Evolutionary conservation across 208 protist genomes (phyloP).

Genomic region (Crithidia mellificae): DNA sequence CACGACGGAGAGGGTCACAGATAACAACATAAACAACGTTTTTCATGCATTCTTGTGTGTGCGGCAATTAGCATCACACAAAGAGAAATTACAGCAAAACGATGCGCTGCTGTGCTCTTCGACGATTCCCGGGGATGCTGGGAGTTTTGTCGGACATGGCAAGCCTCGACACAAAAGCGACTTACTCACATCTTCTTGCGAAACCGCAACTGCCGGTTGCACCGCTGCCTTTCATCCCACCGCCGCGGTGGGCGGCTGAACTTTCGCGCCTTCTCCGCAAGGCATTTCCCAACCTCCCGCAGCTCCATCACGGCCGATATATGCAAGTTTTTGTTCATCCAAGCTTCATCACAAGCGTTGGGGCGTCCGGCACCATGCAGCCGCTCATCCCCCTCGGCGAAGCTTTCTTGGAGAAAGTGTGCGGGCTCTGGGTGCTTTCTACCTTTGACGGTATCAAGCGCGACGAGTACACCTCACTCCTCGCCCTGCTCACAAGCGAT

Average conservation of each 20-base stretch:
- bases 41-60: too few relatives aligned
- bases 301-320: constrained; percentile 54
- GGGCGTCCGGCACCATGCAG: constrained; percentile 60
- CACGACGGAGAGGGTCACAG: too few relatives aligned
- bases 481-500: constrained; percentile 61
- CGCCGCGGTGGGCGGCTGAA: constrained; percentile 83
- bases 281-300: constrained; percentile 63
- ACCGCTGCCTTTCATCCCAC: constrained; percentile 75
- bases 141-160: constrained; percentile 27
- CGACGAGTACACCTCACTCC: constrained; percentile 56
- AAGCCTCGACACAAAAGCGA: neutral
- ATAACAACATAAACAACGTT: too few relatives aligned
- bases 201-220: constrained; percentile 37
- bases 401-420: constrained; percentile 46
- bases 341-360: constrained; percentile 70
- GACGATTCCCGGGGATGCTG: constrained; percentile 15
- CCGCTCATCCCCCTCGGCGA: constrained; percentile 64
- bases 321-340: constrained; percentile 86
- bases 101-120: constrained; percentile 16
- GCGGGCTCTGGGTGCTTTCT: constrained; percentile 49
- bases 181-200: constrained; percentile 33
- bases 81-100: neutral
- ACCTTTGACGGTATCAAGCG: constrained; percentile 62
- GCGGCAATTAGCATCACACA: too few relatives aligned
- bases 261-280: constrained; percentile 63